Base-by-base conservation (phyloP, 108 stramenopile genomes). In the Licmophora abbreviata region DNA sequence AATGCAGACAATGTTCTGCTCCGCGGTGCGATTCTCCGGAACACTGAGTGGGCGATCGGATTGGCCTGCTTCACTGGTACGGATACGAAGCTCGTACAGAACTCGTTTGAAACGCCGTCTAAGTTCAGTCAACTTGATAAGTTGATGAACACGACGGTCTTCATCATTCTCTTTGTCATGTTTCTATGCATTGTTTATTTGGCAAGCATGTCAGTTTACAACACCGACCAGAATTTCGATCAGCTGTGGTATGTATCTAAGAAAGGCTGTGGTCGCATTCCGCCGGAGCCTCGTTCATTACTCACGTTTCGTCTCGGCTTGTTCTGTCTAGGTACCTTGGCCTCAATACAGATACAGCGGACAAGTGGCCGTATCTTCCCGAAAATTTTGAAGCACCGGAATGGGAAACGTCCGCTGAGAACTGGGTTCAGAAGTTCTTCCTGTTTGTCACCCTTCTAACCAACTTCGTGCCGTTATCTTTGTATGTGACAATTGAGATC, bases 1-100 rank as follows among this genome's bases (percentile, higher is more conserved):
- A 79, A 83, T 43, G 81, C 79, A 27, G 85, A 89, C 25, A 85
- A 95, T 46, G 44, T 99, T 34, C 57, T 99, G 26, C 72, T 99
- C 0, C 81, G 97, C 26, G 97, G 98, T 25, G 93, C 92, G 31
- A 71, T 87, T 11, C 69, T 99, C 30, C 76, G 95, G 29, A 99
- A 99, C 71, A 97, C 96, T 4, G 85, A 92, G 56, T 96, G 94
- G 95, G 94, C 79, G 11, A 77, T 96, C 51, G 95, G 95, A 15
- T 41, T 97, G 3, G 93, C 93, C 29, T 93, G 85, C 47, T 96
- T 94, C 63, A 96, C 98, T 14, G 98, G 98, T 24, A 66, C 65
- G 9, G 95, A 99, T 54, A 96, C 95, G 5, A 97, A 97, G 59
- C 57, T 99, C 17, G 82, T 90, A 12, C 75, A 77, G 68, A 97